Evolutionary conservation across 768 basidiomycete genomes (phyloP).

Genomic region (Ramaria sp.): DNA sequence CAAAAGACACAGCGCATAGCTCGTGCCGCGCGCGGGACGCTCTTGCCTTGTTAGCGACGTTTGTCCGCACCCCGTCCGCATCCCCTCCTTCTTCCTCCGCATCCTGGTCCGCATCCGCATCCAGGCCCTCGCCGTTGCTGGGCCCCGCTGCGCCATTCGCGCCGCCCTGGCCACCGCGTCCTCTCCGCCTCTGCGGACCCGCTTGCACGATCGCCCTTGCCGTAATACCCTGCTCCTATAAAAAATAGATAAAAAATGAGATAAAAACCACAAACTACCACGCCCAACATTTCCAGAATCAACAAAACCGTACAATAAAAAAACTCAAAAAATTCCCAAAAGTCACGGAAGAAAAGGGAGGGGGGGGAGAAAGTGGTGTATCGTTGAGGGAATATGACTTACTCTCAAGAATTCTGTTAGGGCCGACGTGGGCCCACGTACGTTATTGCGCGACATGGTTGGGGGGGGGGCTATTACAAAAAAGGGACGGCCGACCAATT

Average conservation of each 20-base stretch:
- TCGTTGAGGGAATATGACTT: slow-evolving; percentile 11
- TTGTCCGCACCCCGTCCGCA: slow-evolving; percentile 1
- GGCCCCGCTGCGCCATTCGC: slow-evolving; percentile 12
- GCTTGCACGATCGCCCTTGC: slow-evolving; percentile 14
- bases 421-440: slow-evolving; percentile 75
- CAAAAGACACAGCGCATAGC: too few relatives aligned
- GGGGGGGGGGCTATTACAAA: too few relatives aligned
- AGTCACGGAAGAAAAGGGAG: too few relatives aligned
- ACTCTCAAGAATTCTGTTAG: slow-evolving; percentile 75
- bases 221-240: slow-evolving; percentile 43
- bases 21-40: slow-evolving; percentile 10
- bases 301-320: too few relatives aligned
- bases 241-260: too few relatives aligned
- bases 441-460: slow-evolving; percentile 36
- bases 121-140: not conserved
- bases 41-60: slow-evolving; percentile 14
- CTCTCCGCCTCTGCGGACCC: not conserved
- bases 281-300: too few relatives aligned
- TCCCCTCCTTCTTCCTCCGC: slow-evolving; percentile 10
- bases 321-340: too few relatives aligned
- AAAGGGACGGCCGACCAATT: too few relatives aligned
- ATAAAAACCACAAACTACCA: too few relatives aligned
- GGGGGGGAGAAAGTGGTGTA: too few relatives aligned
- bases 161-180: not conserved
- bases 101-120: slow-evolving; percentile 13